A percentile compares a stretch with the other conserved stretches of the same genome.
Conservation (phyloP, 1,139 yeast species). For the Kodamaea fungicola region DNA sequence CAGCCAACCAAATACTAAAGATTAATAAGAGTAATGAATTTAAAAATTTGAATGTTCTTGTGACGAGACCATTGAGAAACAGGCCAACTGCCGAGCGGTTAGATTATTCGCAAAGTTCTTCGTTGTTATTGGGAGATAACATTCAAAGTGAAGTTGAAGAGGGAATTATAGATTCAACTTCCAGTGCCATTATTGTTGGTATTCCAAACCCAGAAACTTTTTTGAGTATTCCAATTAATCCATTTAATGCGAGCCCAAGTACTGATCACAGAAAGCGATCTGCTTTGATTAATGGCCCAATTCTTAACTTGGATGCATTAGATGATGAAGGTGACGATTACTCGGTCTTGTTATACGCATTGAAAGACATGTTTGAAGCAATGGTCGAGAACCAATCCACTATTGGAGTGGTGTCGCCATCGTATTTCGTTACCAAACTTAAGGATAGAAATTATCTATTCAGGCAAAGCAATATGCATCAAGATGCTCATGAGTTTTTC, state of each 20-base stretch:
- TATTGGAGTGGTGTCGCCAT: slow-evolving; percentile 85
- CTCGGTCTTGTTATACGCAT: slow-evolving; percentile 57
- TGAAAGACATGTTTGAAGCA: slow-evolving; percentile 82
- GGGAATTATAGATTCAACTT: slow-evolving; percentile 20
- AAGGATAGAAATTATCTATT: slow-evolving; percentile 82
- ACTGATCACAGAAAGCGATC: slow-evolving; percentile 77
- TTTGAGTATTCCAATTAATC: slow-evolving; percentile 35
- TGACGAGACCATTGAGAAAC: slow-evolving; percentile 32
- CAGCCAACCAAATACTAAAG: slow-evolving; percentile 33
- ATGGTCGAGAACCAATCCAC: slow-evolving; percentile 69
- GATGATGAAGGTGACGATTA: slow-evolving; percentile 41
- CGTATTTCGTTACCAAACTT: slow-evolving; percentile 64
- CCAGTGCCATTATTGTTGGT: slow-evolving; percentile 40
- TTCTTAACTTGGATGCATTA: slow-evolving; percentile 73
- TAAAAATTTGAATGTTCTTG: slow-evolving; percentile 31
- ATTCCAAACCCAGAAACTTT: slow-evolving; percentile 42
- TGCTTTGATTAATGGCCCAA: slow-evolving; percentile 81
- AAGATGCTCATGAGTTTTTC: slow-evolving; percentile 95
- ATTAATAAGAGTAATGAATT: slow-evolving; percentile 31
- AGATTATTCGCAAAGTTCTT: slow-evolving; percentile 37
- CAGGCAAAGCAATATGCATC: slow-evolving; percentile 86
- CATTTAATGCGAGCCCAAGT: slow-evolving; percentile 50
- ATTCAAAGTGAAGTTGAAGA: slow-evolving; percentile 2
- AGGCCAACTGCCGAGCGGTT: slow-evolving; percentile 15
- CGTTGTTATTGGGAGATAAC: slow-evolving; percentile 27